A percentile compares a stretch with the other conserved stretches of the same genome.
These are phyloP conservation scores for Setomelanomma holmii DNA, from an alignment of 2,329 filamentous ascomycete species.

Conservation along the genomic window DNA sequence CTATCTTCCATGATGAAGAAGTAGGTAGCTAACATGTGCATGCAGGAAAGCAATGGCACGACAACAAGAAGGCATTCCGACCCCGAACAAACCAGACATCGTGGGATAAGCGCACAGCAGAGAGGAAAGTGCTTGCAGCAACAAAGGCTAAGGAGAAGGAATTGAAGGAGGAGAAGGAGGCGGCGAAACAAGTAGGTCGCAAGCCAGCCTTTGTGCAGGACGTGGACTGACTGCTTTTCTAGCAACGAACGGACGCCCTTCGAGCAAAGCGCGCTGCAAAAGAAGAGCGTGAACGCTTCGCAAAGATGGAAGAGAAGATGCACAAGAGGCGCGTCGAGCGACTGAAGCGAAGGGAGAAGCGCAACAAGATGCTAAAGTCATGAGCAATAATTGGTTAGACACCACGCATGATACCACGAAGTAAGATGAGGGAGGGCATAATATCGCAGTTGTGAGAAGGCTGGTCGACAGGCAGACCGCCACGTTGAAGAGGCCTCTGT, in stretches of 20 bases:
- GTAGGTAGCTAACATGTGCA: slow-evolving; percentile 15
- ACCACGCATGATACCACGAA: too few species aligned
- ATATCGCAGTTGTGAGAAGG: too few species aligned
- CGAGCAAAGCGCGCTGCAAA: slow-evolving; percentile 87
- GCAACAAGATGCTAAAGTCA: slow-evolving; percentile 76
- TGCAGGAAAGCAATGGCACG: slow-evolving; percentile 94
- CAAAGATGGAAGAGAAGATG: slow-evolving; percentile 97
- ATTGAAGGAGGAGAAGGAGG: slow-evolving; percentile 91
- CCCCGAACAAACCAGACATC: slow-evolving; percentile 78
- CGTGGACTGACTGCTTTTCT: slow-evolving; percentile 19
- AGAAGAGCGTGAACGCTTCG: slow-evolving; percentile 90
- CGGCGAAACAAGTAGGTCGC: slow-evolving; percentile 74
- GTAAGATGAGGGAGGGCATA: too few species aligned
- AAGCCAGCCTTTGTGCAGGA: background rate
- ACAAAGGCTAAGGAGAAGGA: slow-evolving; percentile 93
- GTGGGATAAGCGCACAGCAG: slow-evolving; percentile 77
- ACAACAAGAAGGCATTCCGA: slow-evolving; percentile 82
- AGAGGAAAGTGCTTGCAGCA: slow-evolving; percentile 73
- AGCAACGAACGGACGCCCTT: slow-evolving; percentile 80
- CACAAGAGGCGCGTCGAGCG: slow-evolving; percentile 93
- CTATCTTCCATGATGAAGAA: background rate
- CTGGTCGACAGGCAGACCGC: too few species aligned
- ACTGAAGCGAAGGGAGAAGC: slow-evolving; percentile 93
- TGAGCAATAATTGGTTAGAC: too few species aligned
- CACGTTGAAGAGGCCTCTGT: too few species aligned